Base-by-base conservation (phyloP, 176 grass and related monocot species). In the Themeda triandra region DNA sequence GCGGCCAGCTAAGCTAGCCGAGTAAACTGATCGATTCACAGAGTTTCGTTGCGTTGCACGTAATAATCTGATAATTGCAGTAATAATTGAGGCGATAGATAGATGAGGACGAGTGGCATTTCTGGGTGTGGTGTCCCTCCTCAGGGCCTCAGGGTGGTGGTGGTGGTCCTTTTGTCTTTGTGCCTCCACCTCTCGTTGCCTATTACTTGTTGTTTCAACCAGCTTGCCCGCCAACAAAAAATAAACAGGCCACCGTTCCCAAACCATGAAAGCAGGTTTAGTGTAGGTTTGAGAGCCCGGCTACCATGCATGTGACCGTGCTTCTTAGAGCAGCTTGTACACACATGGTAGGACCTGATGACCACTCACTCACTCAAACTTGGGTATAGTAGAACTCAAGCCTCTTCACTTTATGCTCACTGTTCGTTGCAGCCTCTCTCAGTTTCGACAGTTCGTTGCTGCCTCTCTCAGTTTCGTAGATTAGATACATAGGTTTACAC, bases 281-380 rank as follows among this genome's bases (percentile, higher is more conserved):
- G n/a, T 54, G 53, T n/a, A 78, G 83, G 40, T 24, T 58, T 71
- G 35, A 79, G 66, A 44, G 48, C 46, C 19, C 14, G 13, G 21
- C 33, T 35, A 35, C 33, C 41, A 68, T 54, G 49, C 73, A 78
- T 78, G 83, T 86, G 83, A 79, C 51, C 75, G 21, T 66, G 83
- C 64, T 58, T 37, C 32, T 76, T 24, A 51, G 32, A 48, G 45
- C 45, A 15, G 13, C 13, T 13, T 45, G 45, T 17, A 48, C 45
- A 48, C 45, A 48, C 45, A 17, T 48, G 45, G 45, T 48, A 48
- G 45, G 13, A 48, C 46, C 46, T 18, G 14, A 14, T 10, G n/a
- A n/a, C n/a, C n/a, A n/a, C n/a, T n/a, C n/a, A n/a, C n/a, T n/a
- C 44, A 44, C 48, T 51, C 48, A 51, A 51, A 6, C 48, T 49